A percentile compares a stretch with the other conserved stretches of the same genome.
Conservation (phyloP, 257 asterid species). For the Penstemon eatonii region DNA sequence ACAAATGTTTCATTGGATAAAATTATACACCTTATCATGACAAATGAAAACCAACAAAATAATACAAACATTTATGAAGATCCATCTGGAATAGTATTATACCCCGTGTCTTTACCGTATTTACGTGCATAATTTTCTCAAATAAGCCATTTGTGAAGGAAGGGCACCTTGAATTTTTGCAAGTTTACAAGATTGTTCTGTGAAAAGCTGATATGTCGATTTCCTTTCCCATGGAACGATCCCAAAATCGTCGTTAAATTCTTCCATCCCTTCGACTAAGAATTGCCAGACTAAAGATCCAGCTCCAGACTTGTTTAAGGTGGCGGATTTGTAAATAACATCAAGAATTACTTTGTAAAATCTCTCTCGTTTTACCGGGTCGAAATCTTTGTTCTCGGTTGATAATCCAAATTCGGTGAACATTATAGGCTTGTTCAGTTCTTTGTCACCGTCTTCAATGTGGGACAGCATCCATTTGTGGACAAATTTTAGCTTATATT, state of each 20-base stretch:
- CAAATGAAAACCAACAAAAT: conserved; percentile 27
- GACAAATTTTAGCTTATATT: conserved; percentile 65
- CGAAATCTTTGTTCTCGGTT: conserved; percentile 63
- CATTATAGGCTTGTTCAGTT: conserved; percentile 78
- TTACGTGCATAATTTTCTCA: conserved; percentile 62
- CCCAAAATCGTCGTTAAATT: conserved; percentile 86
- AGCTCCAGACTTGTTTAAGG: conserved; percentile 62
- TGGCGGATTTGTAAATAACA: conserved; percentile 71
- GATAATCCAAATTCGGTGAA: conserved; percentile 95
- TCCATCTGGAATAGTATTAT: too few species aligned
- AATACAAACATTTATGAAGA: conserved; percentile 10
- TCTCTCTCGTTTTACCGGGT: conserved; percentile 61
- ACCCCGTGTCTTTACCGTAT: conserved; percentile 16
- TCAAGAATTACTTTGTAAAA: conserved; percentile 72
- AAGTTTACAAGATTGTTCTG: conserved; percentile 81
- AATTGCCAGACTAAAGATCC: conserved; percentile 96
- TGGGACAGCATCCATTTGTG: conserved; percentile 91
- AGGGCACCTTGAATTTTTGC: conserved; percentile 86
- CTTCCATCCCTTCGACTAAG: conserved; percentile 87
- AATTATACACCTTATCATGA: conserved; percentile 38
- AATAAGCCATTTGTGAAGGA: conserved; percentile 62
- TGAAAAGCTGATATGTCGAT: conserved; percentile 62
- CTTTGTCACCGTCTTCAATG: conserved; percentile 97
- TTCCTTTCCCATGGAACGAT: conserved; percentile 79
- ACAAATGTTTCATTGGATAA: conserved; percentile 26